Conservation (phyloP, 805 yeast genomes). For the Hanseniaspora guilliermondii region DNA sequence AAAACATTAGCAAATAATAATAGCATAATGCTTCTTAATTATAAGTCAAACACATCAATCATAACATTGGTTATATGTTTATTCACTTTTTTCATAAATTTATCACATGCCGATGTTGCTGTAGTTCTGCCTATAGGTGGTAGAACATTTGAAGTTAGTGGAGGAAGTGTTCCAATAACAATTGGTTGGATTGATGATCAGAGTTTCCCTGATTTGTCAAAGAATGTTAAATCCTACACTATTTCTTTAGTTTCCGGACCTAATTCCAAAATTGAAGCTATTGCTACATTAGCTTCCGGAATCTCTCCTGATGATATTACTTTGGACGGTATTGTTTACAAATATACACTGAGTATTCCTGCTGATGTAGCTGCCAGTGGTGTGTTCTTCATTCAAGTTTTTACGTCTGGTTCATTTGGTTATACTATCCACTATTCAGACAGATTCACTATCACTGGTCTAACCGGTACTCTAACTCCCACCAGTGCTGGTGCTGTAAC, state of each 20-base stretch:
- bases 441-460: slow-evolving; percentile 53
- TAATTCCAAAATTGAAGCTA: slow-evolving; percentile 35
- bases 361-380: slow-evolving; percentile 48
- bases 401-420: slow-evolving; percentile 34
- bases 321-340: slow-evolving; percentile 17
- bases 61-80: background rate
- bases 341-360: slow-evolving; percentile 33
- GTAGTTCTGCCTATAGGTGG: slow-evolving; percentile 14
- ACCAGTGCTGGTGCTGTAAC: slow-evolving; percentile 28
- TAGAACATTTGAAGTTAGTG: slow-evolving; percentile 15
- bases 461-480: slow-evolving; percentile 52
- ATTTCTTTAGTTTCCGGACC: slow-evolving; percentile 56
- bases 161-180: slow-evolving; percentile 20
- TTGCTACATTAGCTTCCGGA: slow-evolving; percentile 25
- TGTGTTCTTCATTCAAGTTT: slow-evolving; percentile 56
- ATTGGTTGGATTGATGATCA: slow-evolving; percentile 47
- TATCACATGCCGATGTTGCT: slow-evolving; percentile 10
- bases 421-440: slow-evolving; percentile 53
- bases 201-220: slow-evolving; percentile 32
- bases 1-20: background rate
- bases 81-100: background rate
- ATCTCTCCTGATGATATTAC: slow-evolving; percentile 27
- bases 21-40: background rate
- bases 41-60: background rate
- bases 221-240: slow-evolving; percentile 38